Evolutionary conservation across 495 filamentous ascomycete genomes (phyloP), one percentile per base, ranked within the genome.

Genomic region (Cenococcum geophilum): DNA sequence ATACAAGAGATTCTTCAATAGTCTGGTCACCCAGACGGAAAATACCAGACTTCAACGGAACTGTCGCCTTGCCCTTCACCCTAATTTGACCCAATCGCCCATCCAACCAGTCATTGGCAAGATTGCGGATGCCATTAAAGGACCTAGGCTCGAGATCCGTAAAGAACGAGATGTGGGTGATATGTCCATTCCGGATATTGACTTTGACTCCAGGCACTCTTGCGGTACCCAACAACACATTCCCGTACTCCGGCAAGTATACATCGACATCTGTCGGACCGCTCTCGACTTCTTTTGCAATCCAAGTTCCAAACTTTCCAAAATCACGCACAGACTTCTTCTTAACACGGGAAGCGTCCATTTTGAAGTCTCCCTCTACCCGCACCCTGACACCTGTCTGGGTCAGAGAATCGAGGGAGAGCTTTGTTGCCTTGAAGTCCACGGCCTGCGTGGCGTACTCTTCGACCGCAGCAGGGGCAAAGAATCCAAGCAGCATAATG

Each of bases 41-140:
- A 45, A 93, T 76, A 2, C 93, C 92, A 32, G 89, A 86, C 73
- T 86, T 89, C 10, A 97, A 68, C 27, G 77, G 75, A 25, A 97
- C 68, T 52, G 81, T 76, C 34, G 89, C 83, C 68, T 82, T 86
- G 12, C 88, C 92, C 53, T 82, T 77, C 2, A 97, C 70, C 53
- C 78, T 80, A 35, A 97, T 71, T 53, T 77, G 75, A 1, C 81
- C 80, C 53, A 98, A 72, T 55, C 79, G 83, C 35, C 92, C 92
- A 20, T 88, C 82, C 57, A 98, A 66, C 85, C 89, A 98, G 71
- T 96, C 89, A 63, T 90, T 85, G 18, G 89, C 90, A 59, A 97
- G 80, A n/a, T 78, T 78, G 48, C 88, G 84, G 54, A 96, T 82
- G 9, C 84, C 86, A 60, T 88, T 84, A n/a, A 89, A 75, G 64